Conservation (phyloP, 257 asterid genomes). For the Fraxinus quadrangulata region DNA sequence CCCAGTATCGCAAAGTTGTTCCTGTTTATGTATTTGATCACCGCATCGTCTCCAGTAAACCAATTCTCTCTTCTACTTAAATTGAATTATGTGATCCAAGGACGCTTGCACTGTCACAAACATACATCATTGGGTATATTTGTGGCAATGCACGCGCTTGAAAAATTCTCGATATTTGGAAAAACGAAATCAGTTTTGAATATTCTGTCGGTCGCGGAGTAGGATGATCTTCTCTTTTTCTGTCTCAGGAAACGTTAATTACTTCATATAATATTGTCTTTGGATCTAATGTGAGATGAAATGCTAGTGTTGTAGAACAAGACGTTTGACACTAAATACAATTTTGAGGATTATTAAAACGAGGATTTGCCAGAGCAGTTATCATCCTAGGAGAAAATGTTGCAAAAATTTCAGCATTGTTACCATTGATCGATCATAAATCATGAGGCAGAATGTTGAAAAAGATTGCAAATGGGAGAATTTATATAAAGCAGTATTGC, state of each 20-base stretch:
- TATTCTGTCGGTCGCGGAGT: background rate
- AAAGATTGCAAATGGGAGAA: background rate
- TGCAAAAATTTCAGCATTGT: background rate
- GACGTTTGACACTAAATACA: background rate
- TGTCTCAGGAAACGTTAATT: background rate
- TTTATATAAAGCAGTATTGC: background rate
- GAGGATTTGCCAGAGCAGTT: background rate
- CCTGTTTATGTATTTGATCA: conserved; percentile 88
- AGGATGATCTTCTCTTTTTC: background rate
- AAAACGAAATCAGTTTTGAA: background rate
- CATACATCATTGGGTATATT: conserved; percentile 10
- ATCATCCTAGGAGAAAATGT: background rate
- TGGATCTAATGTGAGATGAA: background rate
- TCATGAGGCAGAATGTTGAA: background rate
- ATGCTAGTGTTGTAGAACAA: background rate
- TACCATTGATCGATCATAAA: background rate
- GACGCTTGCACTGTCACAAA: background rate
- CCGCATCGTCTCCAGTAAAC: conserved; percentile 73
- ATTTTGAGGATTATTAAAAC: background rate
- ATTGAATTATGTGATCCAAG: background rate
- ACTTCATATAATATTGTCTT: background rate
- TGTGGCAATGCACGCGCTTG: background rate
- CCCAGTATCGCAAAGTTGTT: conserved; percentile 53
- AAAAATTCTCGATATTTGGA: background rate
- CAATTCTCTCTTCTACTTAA: background rate